phyloP scores from a whole-genome alignment of 2,329 filamentous ascomycete species.

The Pyrenochaeta sp. region DNA sequence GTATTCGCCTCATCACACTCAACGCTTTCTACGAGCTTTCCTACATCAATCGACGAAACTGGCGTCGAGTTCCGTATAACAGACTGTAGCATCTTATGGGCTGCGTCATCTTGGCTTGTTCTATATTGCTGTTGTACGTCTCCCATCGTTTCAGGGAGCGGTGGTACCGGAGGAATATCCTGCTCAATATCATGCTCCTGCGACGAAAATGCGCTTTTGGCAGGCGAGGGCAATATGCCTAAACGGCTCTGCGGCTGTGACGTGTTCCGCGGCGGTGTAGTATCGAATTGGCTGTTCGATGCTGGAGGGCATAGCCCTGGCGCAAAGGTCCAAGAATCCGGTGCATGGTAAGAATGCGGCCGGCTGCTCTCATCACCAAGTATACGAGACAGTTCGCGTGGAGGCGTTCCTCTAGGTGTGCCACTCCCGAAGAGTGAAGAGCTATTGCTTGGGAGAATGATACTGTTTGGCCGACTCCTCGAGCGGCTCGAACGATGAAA shows the following conservation, averaged over 20 bases:
- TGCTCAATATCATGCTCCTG: conserved; percentile 26
- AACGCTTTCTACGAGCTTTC: conserved; percentile 7
- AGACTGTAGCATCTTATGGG: conserved; percentile 37
- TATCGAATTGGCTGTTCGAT: conserved; percentile 12
- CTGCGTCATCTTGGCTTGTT: conserved; percentile 26
- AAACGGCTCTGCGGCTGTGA: conserved; percentile 17
- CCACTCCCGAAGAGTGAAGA: conserved; percentile 13
- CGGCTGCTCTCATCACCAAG: conserved; percentile 19
- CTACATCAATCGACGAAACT: conserved; percentile 12
- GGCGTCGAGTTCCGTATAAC: conserved; percentile 38
- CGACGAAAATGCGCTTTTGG: conserved; percentile 38
- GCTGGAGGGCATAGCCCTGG: conserved; percentile 13
- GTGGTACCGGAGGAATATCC: conserved; percentile 39
- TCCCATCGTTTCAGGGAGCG: conserved; percentile 32
- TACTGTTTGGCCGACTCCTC: conserved; percentile 40
- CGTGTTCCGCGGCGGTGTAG: conserved; percentile 6
- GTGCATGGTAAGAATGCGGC: conserved; percentile 43
- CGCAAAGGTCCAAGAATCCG: conserved; percentile 33
- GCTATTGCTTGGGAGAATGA: conserved; percentile 30
- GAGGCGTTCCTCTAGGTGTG: conserved; percentile 30
- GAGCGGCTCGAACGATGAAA: conserved; percentile 46
- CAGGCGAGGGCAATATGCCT: conserved; percentile 39
- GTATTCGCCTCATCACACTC: conserved; percentile 3
- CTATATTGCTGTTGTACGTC: conserved; percentile 11
- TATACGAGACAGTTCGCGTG: conserved; percentile 31